Evolutionary conservation across 495 filamentous ascomycete species (phyloP).

Genomic region (Aspergillus coremiiformis): DNA sequence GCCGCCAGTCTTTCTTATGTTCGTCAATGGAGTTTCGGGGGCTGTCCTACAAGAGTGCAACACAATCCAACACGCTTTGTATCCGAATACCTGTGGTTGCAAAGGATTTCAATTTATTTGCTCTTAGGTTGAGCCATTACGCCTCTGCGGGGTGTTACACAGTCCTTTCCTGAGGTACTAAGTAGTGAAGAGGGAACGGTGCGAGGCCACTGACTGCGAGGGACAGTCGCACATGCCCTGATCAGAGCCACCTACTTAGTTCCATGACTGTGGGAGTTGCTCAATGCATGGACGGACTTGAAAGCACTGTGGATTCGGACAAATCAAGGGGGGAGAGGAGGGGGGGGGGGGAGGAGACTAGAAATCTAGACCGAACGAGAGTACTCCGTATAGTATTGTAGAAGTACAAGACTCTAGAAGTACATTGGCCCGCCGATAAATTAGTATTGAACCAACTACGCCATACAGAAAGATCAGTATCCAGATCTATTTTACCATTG

Average conservation of each 20-base stretch:
- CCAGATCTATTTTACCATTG: not conserved
- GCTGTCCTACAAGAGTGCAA: not conserved
- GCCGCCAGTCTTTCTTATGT: not conserved
- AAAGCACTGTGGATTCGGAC: not conserved
- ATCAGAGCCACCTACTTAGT: slow-evolving; percentile 6
- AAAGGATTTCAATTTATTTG: not conserved
- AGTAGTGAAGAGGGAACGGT: not conserved
- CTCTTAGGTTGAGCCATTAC: not conserved
- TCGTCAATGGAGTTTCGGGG: not conserved
- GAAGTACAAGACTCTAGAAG: no score
- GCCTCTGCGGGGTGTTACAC: not conserved
- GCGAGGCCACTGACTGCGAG: slow-evolving; percentile 5
- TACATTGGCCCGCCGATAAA: no score
- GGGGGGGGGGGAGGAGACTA: no score
- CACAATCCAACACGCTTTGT: not conserved
- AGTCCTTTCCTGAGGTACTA: slow-evolving; percentile 2
- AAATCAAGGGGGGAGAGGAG: not conserved
- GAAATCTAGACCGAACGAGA: not conserved
- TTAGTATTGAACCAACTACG: no score
- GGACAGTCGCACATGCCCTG: slow-evolving; percentile 12
- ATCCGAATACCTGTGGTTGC: not conserved
- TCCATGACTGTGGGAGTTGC: not conserved
- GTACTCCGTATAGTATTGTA: no score
- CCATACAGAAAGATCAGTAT: no score
- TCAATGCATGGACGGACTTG: not conserved